phyloP scores from a whole-genome alignment of 352 stramenopile species.

The Pythium utonaiense region DNA sequence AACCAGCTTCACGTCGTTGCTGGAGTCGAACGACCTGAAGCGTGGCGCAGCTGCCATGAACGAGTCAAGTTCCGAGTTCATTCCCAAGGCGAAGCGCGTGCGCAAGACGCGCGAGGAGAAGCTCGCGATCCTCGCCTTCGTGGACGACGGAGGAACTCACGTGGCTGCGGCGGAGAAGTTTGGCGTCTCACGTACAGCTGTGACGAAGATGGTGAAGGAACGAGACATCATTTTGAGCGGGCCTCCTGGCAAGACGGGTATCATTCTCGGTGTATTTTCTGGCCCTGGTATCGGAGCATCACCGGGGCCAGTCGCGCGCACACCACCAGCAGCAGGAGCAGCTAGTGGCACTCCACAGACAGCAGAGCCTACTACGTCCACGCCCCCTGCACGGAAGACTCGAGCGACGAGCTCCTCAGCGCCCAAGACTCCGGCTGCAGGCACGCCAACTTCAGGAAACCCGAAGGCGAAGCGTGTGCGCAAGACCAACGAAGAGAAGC shows the following conservation, averaged over 20 bases:
- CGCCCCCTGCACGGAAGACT: constrained; percentile 8
- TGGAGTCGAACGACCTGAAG: constrained; percentile 16
- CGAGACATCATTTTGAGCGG: constrained; percentile 52
- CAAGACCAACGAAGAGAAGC: constrained; percentile 84
- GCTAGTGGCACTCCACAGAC: neutral
- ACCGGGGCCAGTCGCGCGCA: neutral
- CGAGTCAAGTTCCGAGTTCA: neutral
- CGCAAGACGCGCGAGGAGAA: constrained; percentile 84
- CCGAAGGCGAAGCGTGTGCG: constrained; percentile 56
- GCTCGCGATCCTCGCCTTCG: constrained; percentile 76
- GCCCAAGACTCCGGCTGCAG: neutral
- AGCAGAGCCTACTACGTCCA: neutral
- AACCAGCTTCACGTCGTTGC: neutral
- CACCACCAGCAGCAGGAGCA: neutral
- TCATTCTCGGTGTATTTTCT: neutral
- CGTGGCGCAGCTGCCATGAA: neutral
- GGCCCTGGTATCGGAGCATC: neutral
- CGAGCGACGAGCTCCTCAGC: constrained; percentile 1
- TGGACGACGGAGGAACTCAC: constrained; percentile 76
- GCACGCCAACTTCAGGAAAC: neutral
- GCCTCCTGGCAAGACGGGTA: constrained; percentile 9
- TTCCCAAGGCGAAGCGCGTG: constrained; percentile 51
- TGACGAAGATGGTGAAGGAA: constrained; percentile 88
- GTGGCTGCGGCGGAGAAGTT: constrained; percentile 76
- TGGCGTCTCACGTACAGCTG: constrained; percentile 70